Evolutionary conservation across 2,329 filamentous ascomycete species (phyloP).

Genomic region (Aspergillus intermedius): DNA sequence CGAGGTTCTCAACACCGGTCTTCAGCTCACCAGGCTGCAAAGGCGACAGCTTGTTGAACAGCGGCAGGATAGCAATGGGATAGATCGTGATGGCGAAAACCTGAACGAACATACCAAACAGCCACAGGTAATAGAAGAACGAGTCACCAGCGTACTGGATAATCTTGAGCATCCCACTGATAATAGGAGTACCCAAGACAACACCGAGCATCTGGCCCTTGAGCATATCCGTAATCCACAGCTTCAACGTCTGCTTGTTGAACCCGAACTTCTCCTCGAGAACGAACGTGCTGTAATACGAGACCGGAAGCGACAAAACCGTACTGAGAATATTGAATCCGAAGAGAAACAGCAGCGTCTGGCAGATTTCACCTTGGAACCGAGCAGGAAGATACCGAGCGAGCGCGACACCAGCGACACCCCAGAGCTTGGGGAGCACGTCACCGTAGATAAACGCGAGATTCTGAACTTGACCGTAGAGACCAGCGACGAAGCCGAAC

Average conservation of each 20-base stretch:
- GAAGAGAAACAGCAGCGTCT: slow-evolving; percentile 88
- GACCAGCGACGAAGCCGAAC: slow-evolving; percentile 71
- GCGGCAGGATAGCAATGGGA: slow-evolving; percentile 82
- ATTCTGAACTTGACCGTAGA: slow-evolving; percentile 84
- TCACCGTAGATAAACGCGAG: slow-evolving; percentile 85
- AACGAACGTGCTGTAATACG: slow-evolving; percentile 90
- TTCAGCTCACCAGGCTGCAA: slow-evolving; percentile 83
- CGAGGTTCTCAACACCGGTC: slow-evolving; percentile 76
- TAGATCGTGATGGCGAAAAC: slow-evolving; percentile 95
- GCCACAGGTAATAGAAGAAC: slow-evolving; percentile 98
- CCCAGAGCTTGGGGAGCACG: slow-evolving; percentile 85
- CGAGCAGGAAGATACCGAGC: slow-evolving; percentile 66
- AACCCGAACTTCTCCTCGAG: slow-evolving; percentile 96
- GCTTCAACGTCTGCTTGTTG: slow-evolving; percentile 90
- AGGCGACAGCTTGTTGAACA: slow-evolving; percentile 98
- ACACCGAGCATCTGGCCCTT: slow-evolving; percentile 81
- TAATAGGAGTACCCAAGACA: slow-evolving; percentile 75
- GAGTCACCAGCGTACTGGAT: slow-evolving; percentile 86
- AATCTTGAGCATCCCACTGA: slow-evolving; percentile 87
- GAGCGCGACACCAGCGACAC: slow-evolving; percentile 67
- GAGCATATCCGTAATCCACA: slow-evolving; percentile 85
- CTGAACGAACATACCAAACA: slow-evolving; percentile 83
- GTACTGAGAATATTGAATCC: slow-evolving; percentile 78
- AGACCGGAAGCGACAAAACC: slow-evolving; percentile 68
- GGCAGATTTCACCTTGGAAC: slow-evolving; percentile 87